phyloP scores from a whole-genome alignment of 176 grass and related monocot species.

The Carex parvula region DNA sequence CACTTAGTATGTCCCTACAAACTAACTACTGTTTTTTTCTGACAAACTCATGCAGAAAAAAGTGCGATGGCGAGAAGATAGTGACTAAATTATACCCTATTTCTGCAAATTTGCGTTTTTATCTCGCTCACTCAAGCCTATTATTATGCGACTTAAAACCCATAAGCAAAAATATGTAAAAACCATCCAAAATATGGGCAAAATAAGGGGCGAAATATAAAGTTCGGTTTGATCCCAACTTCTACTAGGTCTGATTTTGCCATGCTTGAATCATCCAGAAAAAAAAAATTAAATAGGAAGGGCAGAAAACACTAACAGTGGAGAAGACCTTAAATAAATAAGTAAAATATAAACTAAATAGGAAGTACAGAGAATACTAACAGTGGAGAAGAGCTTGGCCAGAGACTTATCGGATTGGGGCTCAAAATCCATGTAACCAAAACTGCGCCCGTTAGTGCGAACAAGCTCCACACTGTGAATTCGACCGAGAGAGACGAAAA shows the following conservation, averaged over 20 bases:
- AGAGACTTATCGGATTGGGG: constrained; percentile 66
- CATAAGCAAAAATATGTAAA: neutral
- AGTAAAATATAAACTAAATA: neutral
- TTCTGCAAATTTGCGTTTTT: neutral
- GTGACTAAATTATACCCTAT: neutral
- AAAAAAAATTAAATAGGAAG: no score
- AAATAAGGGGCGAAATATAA: neutral
- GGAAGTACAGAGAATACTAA: neutral
- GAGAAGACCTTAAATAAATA: neutral
- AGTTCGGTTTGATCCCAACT: no score
- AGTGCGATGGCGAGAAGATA: neutral
- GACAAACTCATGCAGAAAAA: neutral
- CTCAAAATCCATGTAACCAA: constrained; percentile 82
- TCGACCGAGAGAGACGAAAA: constrained; percentile 51
- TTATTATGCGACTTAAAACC: neutral
- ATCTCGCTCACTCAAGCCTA: neutral
- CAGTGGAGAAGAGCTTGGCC: constrained; percentile 72
- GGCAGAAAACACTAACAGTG: no score
- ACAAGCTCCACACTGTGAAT: constrained; percentile 57
- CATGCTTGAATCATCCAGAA: neutral
- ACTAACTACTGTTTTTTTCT: neutral
- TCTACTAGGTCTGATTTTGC: neutral
- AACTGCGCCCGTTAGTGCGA: constrained; percentile 53
- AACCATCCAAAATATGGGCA: neutral
- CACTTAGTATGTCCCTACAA: neutral